Conservation (phyloP, 2,329 filamentous ascomycete genomes). For the Pleomassaria siparia region DNA sequence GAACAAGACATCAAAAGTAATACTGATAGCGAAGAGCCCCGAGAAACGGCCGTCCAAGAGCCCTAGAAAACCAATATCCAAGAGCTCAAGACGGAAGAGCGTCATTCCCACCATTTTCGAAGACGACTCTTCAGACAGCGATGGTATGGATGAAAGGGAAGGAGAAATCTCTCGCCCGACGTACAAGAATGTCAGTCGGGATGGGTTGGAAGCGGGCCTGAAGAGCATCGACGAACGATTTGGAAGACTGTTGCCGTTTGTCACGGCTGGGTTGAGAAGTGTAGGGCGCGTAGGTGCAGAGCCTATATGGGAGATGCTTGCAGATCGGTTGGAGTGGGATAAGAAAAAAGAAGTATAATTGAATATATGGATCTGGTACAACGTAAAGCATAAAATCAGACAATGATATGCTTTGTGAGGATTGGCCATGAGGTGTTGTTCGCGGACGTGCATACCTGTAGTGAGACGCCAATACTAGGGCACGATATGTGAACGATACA, state of each 20-base stretch:
- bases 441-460: no score
- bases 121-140: slow-evolving; percentile 30
- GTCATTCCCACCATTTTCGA: slow-evolving; percentile 15
- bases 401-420: no score
- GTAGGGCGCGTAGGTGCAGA: slow-evolving; percentile 74
- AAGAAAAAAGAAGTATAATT: slow-evolving; percentile 5
- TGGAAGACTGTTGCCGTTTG: slow-evolving; percentile 67
- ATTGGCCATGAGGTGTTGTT: no score
- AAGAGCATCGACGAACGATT: slow-evolving; percentile 63
- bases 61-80: not conserved
- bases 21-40: no score
- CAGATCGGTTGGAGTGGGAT: slow-evolving; percentile 71
- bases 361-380: no score
- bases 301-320: slow-evolving; percentile 75
- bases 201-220: slow-evolving; percentile 43
- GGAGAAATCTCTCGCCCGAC: slow-evolving; percentile 10
- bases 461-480: no score
- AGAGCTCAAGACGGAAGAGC: slow-evolving; percentile 20
- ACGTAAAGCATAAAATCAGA: no score
- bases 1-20: slow-evolving; percentile 33
- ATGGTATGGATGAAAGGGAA: slow-evolving; percentile 21
- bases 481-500: no score
- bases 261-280: slow-evolving; percentile 71
- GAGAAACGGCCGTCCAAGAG: not conserved
- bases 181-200: slow-evolving; percentile 25